Evolutionary conservation across 164 flowering plant genomes (phyloP).

Genomic region (Stephania japonica): DNA sequence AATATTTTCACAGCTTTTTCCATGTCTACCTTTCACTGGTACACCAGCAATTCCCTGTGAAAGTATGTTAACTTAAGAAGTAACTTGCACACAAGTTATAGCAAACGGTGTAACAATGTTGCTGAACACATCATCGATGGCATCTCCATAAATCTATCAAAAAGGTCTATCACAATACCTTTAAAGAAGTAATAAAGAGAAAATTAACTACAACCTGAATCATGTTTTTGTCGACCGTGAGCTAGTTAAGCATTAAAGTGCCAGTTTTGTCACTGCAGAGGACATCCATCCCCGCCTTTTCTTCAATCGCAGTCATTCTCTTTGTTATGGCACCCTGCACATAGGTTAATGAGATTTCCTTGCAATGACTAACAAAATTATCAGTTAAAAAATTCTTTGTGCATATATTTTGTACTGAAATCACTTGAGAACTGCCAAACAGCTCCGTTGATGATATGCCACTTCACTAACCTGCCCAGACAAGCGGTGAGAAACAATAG

Average conservation of each 20-base stretch:
- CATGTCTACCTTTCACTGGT: no score
- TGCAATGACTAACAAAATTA: not conserved
- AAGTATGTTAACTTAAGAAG: no score
- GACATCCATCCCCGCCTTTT: slow-evolving; percentile 98
- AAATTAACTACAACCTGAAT: slow-evolving; percentile 47
- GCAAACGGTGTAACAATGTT: no score
- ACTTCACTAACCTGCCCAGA: slow-evolving; percentile 47
- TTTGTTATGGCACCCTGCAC: slow-evolving; percentile 88
- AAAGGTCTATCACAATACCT: no score
- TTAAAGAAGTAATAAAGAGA: no score
- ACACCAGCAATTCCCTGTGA: no score
- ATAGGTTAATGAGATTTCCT: slow-evolving; percentile 5
- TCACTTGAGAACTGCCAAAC: no score
- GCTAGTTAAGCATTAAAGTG: slow-evolving; percentile 78
- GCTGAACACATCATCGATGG: no score
- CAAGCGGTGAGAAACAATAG: slow-evolving; percentile 66
- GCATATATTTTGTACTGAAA: not conserved
- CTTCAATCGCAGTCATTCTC: slow-evolving; percentile 97
- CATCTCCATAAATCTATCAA: no score
- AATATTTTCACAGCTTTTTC: no score
- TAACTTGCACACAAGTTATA: no score
- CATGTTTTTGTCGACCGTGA: slow-evolving; percentile 76
- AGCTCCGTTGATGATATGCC: no score
- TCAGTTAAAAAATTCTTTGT: not conserved
- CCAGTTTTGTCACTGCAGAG: slow-evolving; percentile 95